Evolutionary conservation across 106 monocot genomes (phyloP).

Genomic region (Platanthera zijinensis): DNA sequence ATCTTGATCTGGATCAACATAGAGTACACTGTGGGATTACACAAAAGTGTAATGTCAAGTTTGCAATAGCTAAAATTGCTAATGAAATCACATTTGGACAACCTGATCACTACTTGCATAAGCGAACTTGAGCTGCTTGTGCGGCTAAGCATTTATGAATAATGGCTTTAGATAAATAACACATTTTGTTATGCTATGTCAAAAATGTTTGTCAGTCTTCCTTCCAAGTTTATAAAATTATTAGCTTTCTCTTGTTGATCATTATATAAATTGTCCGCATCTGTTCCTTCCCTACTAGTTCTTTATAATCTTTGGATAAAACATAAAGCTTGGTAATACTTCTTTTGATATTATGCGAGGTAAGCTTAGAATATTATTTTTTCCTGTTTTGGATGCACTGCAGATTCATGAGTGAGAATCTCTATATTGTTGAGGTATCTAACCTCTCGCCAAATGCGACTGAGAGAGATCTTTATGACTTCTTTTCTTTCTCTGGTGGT

Average conservation of each 20-base stretch:
- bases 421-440: slow-evolving; percentile 67
- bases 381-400: slow-evolving; percentile 11
- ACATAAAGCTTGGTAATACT: background rate
- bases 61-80: no score
- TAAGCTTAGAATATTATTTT: background rate
- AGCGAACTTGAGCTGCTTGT: no score
- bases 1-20: no score
- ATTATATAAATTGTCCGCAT: background rate
- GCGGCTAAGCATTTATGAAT: no score
- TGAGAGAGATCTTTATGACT: slow-evolving; percentile 76
- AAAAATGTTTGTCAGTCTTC: background rate
- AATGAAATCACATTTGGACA: no score
- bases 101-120: no score
- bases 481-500: slow-evolving; percentile 90
- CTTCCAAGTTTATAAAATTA: background rate
- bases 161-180: no score
- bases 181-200: no score
- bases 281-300: background rate
- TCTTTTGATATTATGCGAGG: background rate
- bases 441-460: slow-evolving; percentile 75
- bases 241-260: background rate
- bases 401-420: slow-evolving; percentile 44
- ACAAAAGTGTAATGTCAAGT: no score
- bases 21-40: no score
- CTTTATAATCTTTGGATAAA: background rate